Evolutionary conservation across 495 filamentous ascomycete genomes (phyloP), one percentile per base, ranked within the genome.

Genomic region (Podospora australis): DNA sequence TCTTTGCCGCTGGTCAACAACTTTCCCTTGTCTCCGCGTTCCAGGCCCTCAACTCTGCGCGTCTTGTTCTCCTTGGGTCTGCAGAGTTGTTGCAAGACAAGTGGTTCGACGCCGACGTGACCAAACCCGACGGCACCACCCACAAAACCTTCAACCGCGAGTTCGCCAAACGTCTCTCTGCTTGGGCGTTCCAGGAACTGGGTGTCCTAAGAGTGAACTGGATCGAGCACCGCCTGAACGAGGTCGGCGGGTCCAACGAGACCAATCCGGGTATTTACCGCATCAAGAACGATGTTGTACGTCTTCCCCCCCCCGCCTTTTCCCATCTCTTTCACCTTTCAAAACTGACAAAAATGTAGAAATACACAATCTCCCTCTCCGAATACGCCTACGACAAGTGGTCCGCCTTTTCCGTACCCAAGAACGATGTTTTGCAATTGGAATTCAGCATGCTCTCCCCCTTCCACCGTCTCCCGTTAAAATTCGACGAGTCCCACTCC

Each of bases 401-500:
- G 68, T 68, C 72, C 6, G 87, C 90, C 47, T 95, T 90, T 70
- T 70, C 70, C 30, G 71, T 87, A 25, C 82, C 87, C 45, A 50
- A 71, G 2, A 67, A 62, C 44, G 92, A 98, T 62, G 72, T 67
- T 22, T 63, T 97, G 11, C 92, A 98, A 63, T 86, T 98, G 48
- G 92, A 98, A 68, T 95, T 96, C 74, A 89, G 81, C 69, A 98
- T 98, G 92, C 85, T 98, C 11, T 96, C 91, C 6, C 92, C 94
- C 54, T 96, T 94, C 81, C 86, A 96, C 71, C 90, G 94, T n/a
- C 77, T 96, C 17, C 66, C 78, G 49, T 83, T 98, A 5, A 39
- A 62, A 21, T 84, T 83, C 13, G 67, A 70, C 14, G 36, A 59
- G 6, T 49, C 67, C 10, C 57, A 58, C 42, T 72, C 70, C 11